Evolutionary conservation across 805 yeast genomes (phyloP).

Genomic region (Cephaloascus fragrans): DNA sequence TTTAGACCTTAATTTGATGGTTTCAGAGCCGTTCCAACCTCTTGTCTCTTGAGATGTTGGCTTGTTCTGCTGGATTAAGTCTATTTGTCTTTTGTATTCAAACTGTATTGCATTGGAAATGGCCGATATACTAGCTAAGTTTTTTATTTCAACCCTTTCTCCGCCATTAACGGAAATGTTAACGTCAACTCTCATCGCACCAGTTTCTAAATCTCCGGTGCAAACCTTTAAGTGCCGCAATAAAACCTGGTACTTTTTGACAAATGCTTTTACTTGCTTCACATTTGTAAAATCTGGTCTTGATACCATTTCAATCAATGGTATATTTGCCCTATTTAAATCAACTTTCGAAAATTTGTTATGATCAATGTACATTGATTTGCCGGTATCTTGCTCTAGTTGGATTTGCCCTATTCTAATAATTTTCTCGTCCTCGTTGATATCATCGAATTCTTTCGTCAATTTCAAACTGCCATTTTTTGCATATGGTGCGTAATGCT

Average conservation of each 20-base stretch:
- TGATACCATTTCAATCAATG: constrained; percentile 86
- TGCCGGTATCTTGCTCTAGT: constrained; percentile 92
- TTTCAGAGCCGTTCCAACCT: constrained; percentile 80
- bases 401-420: constrained; percentile 76
- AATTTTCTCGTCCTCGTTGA: constrained; percentile 26
- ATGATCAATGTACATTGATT: constrained; percentile 45
- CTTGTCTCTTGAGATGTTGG: constrained; percentile 55
- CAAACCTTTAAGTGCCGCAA: constrained; percentile 65
- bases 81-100: constrained; percentile 67
- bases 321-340: constrained; percentile 75
- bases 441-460: constrained; percentile 41
- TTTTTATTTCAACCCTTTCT: constrained; percentile 80
- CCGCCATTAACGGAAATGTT: constrained; percentile 73
- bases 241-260: constrained; percentile 69
- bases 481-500: constrained; percentile 75
- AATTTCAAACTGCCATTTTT: constrained; percentile 50
- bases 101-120: constrained; percentile 63
- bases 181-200: constrained; percentile 92
- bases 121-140: constrained; percentile 76
- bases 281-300: constrained; percentile 71
- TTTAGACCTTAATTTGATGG: constrained; percentile 62
- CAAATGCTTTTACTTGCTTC: constrained; percentile 64
- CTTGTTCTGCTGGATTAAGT: constrained; percentile 25
- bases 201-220: constrained; percentile 86
- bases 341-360: constrained; percentile 48